Base-by-base conservation (phyloP, 805 yeast genomes). In the Myxozyma sirexii region DNA sequence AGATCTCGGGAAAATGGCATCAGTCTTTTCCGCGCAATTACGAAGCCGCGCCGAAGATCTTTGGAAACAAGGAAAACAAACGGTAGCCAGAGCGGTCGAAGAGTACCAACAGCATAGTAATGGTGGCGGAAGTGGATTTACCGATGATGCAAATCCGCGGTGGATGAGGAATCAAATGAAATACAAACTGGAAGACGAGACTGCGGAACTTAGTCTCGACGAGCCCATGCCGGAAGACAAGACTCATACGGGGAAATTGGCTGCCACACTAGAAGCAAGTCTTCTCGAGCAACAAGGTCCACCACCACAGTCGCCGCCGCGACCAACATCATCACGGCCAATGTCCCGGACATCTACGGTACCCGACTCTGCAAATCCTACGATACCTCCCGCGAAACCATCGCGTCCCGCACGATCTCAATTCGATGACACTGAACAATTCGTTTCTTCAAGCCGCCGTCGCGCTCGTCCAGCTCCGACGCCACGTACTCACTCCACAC, bases 41-140 rank as follows among this genome's bases (percentile, higher is more conserved):
- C 78, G 83, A 67, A 78, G 80, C 35, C 83, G 82, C 57, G 93
- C 92, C 1, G 80, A 85, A 13, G 75, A 77, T 45, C 72, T 85
- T 49, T 79, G 85, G 65, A 79, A 82, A 54, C 80, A 83, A 62
- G 87, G 91, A 1, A 77, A 80, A 54, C 78, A 84, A 59, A 84
- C 85, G 38, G 76, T 87, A 10, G 81, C 83, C 62, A 82, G 83
- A 65, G 88, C 87, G 42, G 75, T 86, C 29, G 87, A 83, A 53
- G 82, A 81, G 69, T 82, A 85, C 66, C 53, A 52, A 23, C 56
- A 62, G 27, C 44, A 38, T 27, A 23, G 59, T 7, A 42, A 50
- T n/a, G 49, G 48, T 12, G 33, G 47, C 6, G 45, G 49, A 15
- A 23, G 33, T 24, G 43, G 53, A 27, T 21, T 37, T 17, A 35